phyloP scores from a whole-genome alignment of 139 green algal genomes.

The Pseudopediastrum boryanum region DNA sequence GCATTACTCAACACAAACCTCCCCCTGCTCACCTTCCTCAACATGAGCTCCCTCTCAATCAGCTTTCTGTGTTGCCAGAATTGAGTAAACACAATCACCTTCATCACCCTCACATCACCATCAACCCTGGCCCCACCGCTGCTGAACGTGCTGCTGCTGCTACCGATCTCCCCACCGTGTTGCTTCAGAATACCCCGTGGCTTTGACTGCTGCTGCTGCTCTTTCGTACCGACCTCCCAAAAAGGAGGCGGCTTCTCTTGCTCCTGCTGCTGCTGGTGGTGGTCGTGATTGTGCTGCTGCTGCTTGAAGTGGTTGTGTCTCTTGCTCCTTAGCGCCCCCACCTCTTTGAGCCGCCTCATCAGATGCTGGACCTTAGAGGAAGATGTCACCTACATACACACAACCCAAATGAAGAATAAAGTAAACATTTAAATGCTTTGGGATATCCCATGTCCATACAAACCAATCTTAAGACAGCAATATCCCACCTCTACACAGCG shows the following conservation, averaged over 20 bases:
- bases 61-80: slow-evolving; percentile 79
- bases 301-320: slow-evolving; percentile 9
- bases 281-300: background rate
- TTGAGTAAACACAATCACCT: slow-evolving; percentile 93
- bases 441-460: too few species aligned
- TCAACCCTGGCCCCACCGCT: too few species aligned
- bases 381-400: slow-evolving; percentile 21
- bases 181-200: background rate
- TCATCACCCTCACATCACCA: too few species aligned
- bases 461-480: too few species aligned
- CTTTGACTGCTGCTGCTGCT: too few species aligned
- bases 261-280: slow-evolving; percentile 12
- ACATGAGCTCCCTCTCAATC: slow-evolving; percentile 56
- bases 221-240: too few species aligned
- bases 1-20: too few species aligned
- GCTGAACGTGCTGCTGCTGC: slow-evolving; percentile 6
- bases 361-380: slow-evolving; percentile 82
- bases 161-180: background rate
- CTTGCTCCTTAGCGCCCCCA: too few species aligned
- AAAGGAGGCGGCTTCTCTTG: too few species aligned
- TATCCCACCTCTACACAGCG: too few species aligned
- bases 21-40: too few species aligned
- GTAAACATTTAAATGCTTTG: too few species aligned
- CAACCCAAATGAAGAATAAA: slow-evolving; percentile 3
- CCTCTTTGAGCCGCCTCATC: slow-evolving; percentile 59